Conservation (phyloP, 371 early-diverging fungal genomes). For the Chytridiales sp. region DNA sequence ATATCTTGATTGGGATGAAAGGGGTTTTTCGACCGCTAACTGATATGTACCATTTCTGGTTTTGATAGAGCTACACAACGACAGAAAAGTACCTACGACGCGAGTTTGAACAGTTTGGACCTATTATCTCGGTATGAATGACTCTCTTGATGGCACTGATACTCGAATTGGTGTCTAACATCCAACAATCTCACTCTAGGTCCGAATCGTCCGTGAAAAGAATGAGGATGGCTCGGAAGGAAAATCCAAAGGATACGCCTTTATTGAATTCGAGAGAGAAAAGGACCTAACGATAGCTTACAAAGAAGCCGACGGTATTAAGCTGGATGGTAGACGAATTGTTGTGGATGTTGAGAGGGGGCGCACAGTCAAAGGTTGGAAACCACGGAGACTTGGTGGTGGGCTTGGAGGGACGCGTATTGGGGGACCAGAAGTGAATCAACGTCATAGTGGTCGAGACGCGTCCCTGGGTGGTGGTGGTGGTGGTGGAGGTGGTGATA, state of each 20-base stretch:
- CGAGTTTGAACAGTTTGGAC: conserved; percentile 85
- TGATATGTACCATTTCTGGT: not conserved
- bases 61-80: conserved; percentile 56
- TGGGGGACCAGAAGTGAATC: conserved; percentile 48
- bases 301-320: conserved; percentile 87
- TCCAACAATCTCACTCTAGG: conserved; percentile 48
- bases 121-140: conserved; percentile 68
- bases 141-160: no score
- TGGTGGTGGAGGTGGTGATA: conserved; percentile 22
- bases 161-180: not conserved
- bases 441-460: conserved; percentile 32
- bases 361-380: conserved; percentile 93
- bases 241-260: conserved; percentile 90
- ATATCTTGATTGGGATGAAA: not conserved
- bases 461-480: conserved; percentile 26
- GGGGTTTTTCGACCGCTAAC: not conserved
- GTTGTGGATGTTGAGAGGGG: conserved; percentile 96
- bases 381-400: conserved; percentile 86
- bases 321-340: conserved; percentile 80
- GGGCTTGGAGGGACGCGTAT: conserved; percentile 85
- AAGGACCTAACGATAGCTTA: conserved; percentile 88
- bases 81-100: conserved; percentile 76
- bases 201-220: conserved; percentile 69
- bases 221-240: conserved; percentile 55
- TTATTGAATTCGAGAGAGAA: conserved; percentile 93